Conservation (phyloP, 2,329 filamentous ascomycete species). For the Moelleriella libera region DNA sequence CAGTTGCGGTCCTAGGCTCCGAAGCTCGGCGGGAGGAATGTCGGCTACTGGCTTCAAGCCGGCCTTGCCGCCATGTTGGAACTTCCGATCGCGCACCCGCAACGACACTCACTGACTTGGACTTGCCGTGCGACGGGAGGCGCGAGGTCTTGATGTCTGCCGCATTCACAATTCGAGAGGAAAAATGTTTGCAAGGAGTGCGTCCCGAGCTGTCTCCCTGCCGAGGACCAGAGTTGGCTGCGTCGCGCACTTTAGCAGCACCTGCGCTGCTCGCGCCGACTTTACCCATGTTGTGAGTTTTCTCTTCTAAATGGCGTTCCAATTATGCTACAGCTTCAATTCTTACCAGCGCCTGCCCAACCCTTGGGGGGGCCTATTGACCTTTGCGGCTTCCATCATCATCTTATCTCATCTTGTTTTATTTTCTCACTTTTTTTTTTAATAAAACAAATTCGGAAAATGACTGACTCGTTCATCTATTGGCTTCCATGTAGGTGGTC, state of each 20-base stretch:
- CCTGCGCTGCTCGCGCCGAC: slow-evolving; percentile 18
- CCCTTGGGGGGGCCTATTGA: too few relatives aligned
- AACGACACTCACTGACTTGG: background rate
- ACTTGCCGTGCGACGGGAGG: too few relatives aligned
- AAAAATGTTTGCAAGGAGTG: slow-evolving; percentile 4
- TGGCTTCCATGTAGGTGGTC: slow-evolving; percentile 26
- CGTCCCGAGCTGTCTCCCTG: background rate
- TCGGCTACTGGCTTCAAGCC: too few relatives aligned
- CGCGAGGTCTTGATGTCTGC: too few relatives aligned
- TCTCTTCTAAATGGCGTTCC: too few relatives aligned
- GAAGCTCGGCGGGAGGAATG: background rate
- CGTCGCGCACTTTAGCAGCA: slow-evolving; percentile 20
- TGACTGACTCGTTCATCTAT: background rate
- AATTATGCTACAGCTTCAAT: too few relatives aligned
- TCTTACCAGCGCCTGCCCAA: too few relatives aligned
- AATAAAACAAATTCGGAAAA: background rate
- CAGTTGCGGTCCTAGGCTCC: background rate
- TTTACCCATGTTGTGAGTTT: slow-evolving; percentile 30
- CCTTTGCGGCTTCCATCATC: background rate
- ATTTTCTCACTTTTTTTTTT: too few relatives aligned
- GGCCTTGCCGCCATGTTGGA: background rate
- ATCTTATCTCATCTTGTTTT: background rate
- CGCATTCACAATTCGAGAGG: background rate
- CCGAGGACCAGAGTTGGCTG: background rate
- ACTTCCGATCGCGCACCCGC: background rate